Conservation (phyloP, 1,139 yeast species). For the Yamadazyma oceani region DNA sequence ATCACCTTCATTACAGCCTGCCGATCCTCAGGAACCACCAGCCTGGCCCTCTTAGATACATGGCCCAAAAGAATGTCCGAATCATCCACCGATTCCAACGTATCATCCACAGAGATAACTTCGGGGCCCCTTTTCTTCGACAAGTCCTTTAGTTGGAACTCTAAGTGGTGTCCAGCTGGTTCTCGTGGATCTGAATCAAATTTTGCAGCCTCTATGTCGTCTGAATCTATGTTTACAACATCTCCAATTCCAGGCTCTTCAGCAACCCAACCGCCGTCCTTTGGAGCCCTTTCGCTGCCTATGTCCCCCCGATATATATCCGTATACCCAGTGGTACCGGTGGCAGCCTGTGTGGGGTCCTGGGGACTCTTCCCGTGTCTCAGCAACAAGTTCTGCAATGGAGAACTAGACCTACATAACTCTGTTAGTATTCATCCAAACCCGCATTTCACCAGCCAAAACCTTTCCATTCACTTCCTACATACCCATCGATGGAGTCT, state of each 20-base stretch:
- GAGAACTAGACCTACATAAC: background rate
- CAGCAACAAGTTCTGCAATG: constrained; percentile 1
- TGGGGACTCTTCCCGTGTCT: background rate
- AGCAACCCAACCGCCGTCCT: no score
- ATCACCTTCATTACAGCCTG: background rate
- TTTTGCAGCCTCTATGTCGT: background rate
- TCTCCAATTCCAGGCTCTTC: background rate
- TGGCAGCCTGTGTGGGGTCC: background rate
- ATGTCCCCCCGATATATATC: no score
- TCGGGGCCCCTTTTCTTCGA: background rate
- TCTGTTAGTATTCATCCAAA: background rate
- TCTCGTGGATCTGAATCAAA: background rate
- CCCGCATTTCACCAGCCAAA: no score
- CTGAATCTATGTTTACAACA: background rate
- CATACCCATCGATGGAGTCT: background rate
- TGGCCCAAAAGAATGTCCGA: constrained; percentile 7
- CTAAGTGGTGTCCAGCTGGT: background rate
- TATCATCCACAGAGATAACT: constrained; percentile 6
- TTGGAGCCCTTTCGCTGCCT: no score
- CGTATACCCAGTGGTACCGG: background rate
- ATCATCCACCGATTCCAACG: constrained; percentile 6
- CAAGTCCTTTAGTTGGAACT: background rate
- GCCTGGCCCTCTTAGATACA: background rate
- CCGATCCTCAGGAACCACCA: no score
- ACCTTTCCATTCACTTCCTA: no score